Evolutionary conservation across 1,284 basidiomycete genomes (phyloP), one percentile per base, ranked within the genome.

Genomic region (Moesziomyces antarcticus): DNA sequence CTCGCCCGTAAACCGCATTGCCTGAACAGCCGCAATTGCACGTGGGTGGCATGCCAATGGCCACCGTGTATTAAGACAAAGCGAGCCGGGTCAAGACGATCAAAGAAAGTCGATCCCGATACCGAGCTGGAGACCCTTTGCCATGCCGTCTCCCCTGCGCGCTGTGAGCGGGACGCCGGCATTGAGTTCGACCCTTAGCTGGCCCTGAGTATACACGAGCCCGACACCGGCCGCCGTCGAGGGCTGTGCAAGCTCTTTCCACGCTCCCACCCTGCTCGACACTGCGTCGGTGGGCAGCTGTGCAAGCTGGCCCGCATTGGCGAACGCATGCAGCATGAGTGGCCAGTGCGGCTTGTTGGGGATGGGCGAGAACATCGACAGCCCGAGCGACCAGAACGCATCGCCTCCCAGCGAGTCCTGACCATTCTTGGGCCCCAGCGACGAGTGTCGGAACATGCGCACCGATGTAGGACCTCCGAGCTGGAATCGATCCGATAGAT

Each of bases 381-480:
- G 81, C 0, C 97, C 97, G 2, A 90, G 85, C 0, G 92, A 90
- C 89, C 93, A 98, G 78, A 90, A 92, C 22, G 94, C 77, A 77
- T 96, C 93, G 3, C 95, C 97, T 4, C 97, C 97, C 2, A 96
- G 83, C 0, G 92, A 93, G 83, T 98, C 88, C 4, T 14, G 81
- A 25, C 90, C 89, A 78, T 96, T 93, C 33, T 89, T 88, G 2
- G 92, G 90, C 0, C 97, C 97, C 84, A 99, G 87, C 1, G 91
- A 89, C 78, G 94, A 95, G 27, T 89, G 87, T 61, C 89, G 89
- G 87, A 97, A 98, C 66, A 91, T 91, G 25, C 97, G 88, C 3
- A 99, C 87, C 50, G 90, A 92, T n/a, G 91, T 90, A 0, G 97
- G 94, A 0, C 96, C 97, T 27, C 96, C 97, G 0, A 98, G 88